These are phyloP conservation scores for Trichoderma reesei DNA, from an alignment of 495 filamentous ascomycete genomes.

Conservation along the genomic window DNA sequence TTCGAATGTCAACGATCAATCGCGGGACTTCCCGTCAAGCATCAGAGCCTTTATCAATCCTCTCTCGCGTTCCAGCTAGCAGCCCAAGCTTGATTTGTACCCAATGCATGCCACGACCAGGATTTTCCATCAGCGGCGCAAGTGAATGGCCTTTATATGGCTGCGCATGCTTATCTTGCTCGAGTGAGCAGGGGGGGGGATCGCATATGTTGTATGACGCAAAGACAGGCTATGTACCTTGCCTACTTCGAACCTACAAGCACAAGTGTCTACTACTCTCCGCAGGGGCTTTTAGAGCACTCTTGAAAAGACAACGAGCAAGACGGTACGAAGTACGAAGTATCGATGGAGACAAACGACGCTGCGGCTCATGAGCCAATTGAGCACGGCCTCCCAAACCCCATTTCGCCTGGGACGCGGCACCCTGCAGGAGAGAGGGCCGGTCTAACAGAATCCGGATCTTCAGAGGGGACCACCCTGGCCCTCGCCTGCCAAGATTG, in stretches of 20 bases:
- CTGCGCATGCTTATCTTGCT: neutral
- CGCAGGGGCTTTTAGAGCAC: no score
- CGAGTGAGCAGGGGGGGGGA: neutral
- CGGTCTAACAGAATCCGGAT: neutral
- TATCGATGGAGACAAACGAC: neutral
- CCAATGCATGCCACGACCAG: neutral
- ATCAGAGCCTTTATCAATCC: neutral
- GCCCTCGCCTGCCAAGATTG: neutral
- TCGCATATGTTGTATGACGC: neutral
- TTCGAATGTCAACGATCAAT: neutral
- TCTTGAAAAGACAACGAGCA: no score
- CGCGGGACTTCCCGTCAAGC: neutral
- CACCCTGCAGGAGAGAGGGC: neutral
- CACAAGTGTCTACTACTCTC: no score
- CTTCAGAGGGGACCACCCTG: neutral
- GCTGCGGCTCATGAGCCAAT: neutral
- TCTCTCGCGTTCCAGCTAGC: neutral
- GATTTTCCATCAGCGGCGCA: neutral
- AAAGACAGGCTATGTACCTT: neutral
- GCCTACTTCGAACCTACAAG: no score
- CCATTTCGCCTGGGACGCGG: neutral
- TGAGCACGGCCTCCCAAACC: neutral
- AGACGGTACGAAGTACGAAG: no score
- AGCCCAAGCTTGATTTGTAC: neutral
- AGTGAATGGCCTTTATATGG: neutral